Evolutionary conservation across 768 basidiomycete genomes (phyloP).

Genomic region (Termitomyces sp.): DNA sequence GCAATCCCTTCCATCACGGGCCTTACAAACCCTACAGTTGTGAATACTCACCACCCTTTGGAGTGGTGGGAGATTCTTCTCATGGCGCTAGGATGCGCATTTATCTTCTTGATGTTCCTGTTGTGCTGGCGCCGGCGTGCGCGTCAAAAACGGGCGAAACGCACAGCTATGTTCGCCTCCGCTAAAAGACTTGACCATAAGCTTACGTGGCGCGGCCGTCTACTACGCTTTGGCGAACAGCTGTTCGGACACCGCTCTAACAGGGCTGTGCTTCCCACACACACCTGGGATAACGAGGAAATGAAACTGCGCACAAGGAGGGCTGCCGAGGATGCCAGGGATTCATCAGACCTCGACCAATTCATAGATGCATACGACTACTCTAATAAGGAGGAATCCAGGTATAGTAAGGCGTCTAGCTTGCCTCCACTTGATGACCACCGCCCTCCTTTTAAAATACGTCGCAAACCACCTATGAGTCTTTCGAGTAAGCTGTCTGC

Average conservation of each 20-base stretch:
- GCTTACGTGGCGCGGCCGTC: conserved; percentile 48
- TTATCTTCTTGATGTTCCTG: conserved; percentile 65
- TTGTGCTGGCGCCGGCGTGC: conserved; percentile 67
- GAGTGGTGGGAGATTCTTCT: conserved; percentile 84
- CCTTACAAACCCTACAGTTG: conserved; percentile 42
- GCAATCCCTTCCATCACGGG: conserved; percentile 55
- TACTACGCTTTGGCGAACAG: conserved; percentile 51
- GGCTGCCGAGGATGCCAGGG: conserved; percentile 44
- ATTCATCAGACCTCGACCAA: conserved; percentile 45
- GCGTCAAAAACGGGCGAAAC: conserved; percentile 61
- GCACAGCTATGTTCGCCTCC: conserved; percentile 59
- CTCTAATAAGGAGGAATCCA: conserved; percentile 33
- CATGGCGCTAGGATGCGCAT: conserved; percentile 76
- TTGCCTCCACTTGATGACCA: conserved; percentile 31
- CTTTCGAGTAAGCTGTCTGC: conserved; percentile 29
- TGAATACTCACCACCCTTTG: conserved; percentile 29
- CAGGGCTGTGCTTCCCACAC: conserved; percentile 14
- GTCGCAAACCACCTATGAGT: conserved; percentile 11
- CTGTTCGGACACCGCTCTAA: conserved; percentile 45
- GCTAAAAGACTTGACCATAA: conserved; percentile 47
- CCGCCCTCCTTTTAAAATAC: conserved; percentile 6
- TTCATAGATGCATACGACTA: conserved; percentile 45
- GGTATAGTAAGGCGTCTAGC: conserved; percentile 30
- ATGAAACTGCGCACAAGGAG: conserved; percentile 45
- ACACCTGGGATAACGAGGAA: conserved; percentile 31